Evolutionary conservation across 2,329 filamentous ascomycete genomes (phyloP), one percentile per base, ranked within the genome.

Genomic region (Microdochium nivale): DNA sequence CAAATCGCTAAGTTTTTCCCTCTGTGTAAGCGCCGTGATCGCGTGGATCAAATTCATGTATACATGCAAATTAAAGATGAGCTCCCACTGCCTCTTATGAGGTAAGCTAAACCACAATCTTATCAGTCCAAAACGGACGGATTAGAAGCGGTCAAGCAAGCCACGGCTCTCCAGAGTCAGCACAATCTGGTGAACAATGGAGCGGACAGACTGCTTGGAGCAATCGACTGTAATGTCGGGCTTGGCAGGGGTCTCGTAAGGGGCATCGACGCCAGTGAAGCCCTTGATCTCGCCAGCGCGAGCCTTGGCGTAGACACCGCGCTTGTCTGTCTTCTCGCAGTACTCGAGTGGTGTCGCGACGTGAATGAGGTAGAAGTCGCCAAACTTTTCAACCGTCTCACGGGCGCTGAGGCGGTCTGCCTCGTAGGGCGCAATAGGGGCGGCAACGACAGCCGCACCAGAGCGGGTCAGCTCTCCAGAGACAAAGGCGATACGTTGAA

Each of bases 231-330:
- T 82, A 58, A 99, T 77, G 67, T 97, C 84, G 30, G 91, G 81
- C 73, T 92, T 90, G 59, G 72, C 63, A 10, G 94, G 94, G 23
- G 71, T 67, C 83, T 99, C 94, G 67, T 99, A 99, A 48, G 94
- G 91, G 75, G 97, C 92, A 67, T 97, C 92, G 52, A 99, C 90
- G 63, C 94, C 94, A 8, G 94, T 99, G 80, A 99, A 99, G 58
- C 91, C 91, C 83, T 91, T 94, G 72, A 99, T 95, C 76, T 96
- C 88, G 53, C 94, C 94, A 21, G 78, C 80, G 56, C 94, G 82
- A 40, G 94, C 94, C 67, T 83, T 81, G 59, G 80, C 80, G 72
- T 97, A 99, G 65, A 96, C 85, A 54, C 94, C 94, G 55, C 87
- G 81, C 77, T 90, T 91, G 72, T 99, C 94, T 27, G 90, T 96